Conservation (phyloP, 1,139 yeast species). For the Saccharomyces pastorianus region DNA sequence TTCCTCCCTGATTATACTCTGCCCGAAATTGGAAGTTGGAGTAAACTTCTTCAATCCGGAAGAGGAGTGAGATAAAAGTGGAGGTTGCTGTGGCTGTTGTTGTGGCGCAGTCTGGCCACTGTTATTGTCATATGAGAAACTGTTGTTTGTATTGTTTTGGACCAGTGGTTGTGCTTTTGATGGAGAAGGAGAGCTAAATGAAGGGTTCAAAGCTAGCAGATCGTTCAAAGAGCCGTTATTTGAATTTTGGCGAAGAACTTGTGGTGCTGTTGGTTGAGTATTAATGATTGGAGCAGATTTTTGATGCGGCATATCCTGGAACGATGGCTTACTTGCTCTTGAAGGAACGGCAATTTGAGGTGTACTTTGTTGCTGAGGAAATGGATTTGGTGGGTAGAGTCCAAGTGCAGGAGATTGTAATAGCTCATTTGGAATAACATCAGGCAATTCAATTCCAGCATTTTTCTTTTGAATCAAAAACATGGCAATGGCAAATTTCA, state of each 20-base stretch:
- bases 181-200: conserved; percentile 33
- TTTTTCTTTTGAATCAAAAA: conserved; percentile 79
- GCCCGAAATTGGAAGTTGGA: conserved; percentile 58
- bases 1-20: conserved; percentile 40
- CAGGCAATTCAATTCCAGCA: conserved; percentile 71
- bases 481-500: conserved; percentile 90
- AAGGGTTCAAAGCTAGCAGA: conserved; percentile 50
- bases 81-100: conserved; percentile 23
- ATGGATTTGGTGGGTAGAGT: conserved; percentile 18
- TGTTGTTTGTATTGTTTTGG: conserved; percentile 19
- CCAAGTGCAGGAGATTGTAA: conserved; percentile 34
- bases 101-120: conserved; percentile 11
- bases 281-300: conserved; percentile 15
- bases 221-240: conserved; percentile 59
- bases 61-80: conserved; percentile 6
- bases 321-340: conserved; percentile 32
- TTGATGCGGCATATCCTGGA: conserved; percentile 19
- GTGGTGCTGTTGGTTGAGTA: conserved; percentile 19
- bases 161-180: conserved; percentile 26
- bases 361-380: conserved; percentile 20
- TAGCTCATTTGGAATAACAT: conserved; percentile 50
- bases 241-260: conserved; percentile 22
- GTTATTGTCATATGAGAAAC: conserved; percentile 3
- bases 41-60: conserved; percentile 25
- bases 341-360: conserved; percentile 28